Base-by-base conservation (phyloP, 164 flowering plant species). In the Annona cherimola region DNA sequence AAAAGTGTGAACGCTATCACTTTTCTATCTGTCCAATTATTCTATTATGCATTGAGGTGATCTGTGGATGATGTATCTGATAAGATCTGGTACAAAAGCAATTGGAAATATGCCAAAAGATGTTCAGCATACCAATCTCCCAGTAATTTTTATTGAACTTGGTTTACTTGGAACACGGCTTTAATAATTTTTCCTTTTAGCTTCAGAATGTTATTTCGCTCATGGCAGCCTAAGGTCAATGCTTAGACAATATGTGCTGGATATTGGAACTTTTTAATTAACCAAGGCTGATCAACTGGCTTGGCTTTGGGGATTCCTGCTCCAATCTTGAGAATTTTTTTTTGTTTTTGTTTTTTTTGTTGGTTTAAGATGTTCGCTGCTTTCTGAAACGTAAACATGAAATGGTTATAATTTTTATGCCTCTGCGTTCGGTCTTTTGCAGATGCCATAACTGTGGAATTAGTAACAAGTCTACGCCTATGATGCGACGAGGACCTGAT, bases 401-500 rank as follows among this genome's bases (percentile, higher is more conserved):
- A 16, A 9, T 40, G 67, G 39, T 65, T 19, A 20, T 43, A 20
- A 46, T 2, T 68, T 18, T 16, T 35, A 18, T 70, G 14, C 11
- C 14, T 26, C 39, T 7, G 42, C 26, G 42, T 14, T 8, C 44
- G 18, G n/a, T 43, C 26, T 64, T 50, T 5, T 63, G 19, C 61
- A 74, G 76, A 60, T 75, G 78, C 45, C 64, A 20, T 44, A 74
- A 75, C 64, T 75, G 78, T 61, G 78, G 78, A 44, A 75, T 12
- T 44, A 71, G 70, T 66, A 63, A 66, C 41, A 75, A 75, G 62
- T 57, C 78, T 35, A 75, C 78, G 59, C 79, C 75, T 12, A 76
- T 76, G 75, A 72, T 76, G 79, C 75, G 79, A 7, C 75, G 79
- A 26, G 79, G 79, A 16, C 79, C 75, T n/a, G 72, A 70, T 26